Conservation (phyloP, 2,329 filamentous ascomycete species). For the Diaporthe amygdali region DNA sequence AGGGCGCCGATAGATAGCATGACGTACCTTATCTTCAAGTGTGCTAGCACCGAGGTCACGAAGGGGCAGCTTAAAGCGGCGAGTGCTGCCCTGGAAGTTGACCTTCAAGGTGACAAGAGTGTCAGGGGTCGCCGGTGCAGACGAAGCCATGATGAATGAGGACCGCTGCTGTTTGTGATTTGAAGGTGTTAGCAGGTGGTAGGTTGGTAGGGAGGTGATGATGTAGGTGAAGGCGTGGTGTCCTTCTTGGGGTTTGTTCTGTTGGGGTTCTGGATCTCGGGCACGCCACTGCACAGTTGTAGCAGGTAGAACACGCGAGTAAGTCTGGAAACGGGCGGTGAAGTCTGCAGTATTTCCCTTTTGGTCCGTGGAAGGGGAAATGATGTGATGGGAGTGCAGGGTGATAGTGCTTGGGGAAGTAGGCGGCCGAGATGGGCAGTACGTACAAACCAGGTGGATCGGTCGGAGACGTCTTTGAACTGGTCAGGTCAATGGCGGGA, state of each 20-base stretch:
- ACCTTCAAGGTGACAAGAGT: constrained; percentile 88
- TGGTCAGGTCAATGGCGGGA: neutral
- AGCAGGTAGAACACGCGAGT: constrained; percentile 4
- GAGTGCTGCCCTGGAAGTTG: constrained; percentile 74
- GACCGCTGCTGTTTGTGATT: neutral
- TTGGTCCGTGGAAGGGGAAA: neutral
- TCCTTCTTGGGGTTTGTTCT: neutral
- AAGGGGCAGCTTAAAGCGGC: constrained; percentile 88
- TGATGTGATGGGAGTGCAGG: neutral
- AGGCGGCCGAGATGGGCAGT: neutral
- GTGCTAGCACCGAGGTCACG: constrained; percentile 77
- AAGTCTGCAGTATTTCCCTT: neutral
- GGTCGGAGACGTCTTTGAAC: neutral
- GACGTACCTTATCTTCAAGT: constrained; percentile 84
- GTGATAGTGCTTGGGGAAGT: neutral
- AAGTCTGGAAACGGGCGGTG: neutral
- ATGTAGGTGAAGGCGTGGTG: neutral
- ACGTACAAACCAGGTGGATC: neutral
- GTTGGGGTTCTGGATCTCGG: neutral
- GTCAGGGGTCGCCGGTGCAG: constrained; percentile 54
- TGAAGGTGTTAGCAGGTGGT: neutral
- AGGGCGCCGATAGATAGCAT: constrained; percentile 22
- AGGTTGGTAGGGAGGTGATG: neutral
- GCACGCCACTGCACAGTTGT: neutral
- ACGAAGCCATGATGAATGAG: constrained; percentile 40